Percentiles rank a stretch among this genome's conserved stretches.
Conservation (phyloP, 495 filamentous ascomycete species). For the Neurospora sp. region DNA sequence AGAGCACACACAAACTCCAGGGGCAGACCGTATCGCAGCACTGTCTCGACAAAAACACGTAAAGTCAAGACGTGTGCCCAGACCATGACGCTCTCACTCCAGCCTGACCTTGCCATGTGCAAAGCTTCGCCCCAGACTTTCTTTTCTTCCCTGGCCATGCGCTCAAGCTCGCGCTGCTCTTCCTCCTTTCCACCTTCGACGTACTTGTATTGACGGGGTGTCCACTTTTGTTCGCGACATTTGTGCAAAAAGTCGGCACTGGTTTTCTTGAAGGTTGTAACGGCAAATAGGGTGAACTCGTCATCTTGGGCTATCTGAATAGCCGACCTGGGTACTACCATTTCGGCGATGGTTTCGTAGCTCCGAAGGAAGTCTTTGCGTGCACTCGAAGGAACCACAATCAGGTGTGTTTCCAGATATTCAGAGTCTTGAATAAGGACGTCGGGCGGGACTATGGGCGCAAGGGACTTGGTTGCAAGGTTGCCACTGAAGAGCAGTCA, state of each 20-base stretch:
- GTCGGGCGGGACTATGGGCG: conserved; percentile 70
- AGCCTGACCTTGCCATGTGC: conserved; percentile 71
- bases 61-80: conserved; percentile 87
- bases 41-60: conserved; percentile 93
- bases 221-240: conserved; percentile 84
- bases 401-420: conserved; percentile 89
- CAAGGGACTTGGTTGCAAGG: conserved; percentile 84
- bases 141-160: conserved; percentile 66
- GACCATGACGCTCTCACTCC: conserved; percentile 90
- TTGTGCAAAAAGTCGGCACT: conserved; percentile 78
- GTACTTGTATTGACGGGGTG: conserved; percentile 87
- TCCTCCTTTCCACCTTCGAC: conserved; percentile 79
- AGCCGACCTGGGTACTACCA: conserved; percentile 83
- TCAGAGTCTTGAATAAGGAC: conserved; percentile 80
- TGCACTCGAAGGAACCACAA: conserved; percentile 69
- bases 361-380: conserved; percentile 78
- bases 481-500: conserved; percentile 55
- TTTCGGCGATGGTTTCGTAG: conserved; percentile 76
- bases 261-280: conserved; percentile 88
- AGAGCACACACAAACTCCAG: conserved; percentile 77
- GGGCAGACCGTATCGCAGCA: conserved; percentile 85
- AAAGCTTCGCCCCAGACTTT: conserved; percentile 90
- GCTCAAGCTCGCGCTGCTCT: conserved; percentile 74
- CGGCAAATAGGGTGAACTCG: conserved; percentile 79
- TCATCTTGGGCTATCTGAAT: conserved; percentile 66